These are phyloP conservation scores for Penicillium bovifimosum DNA, from an alignment of 495 filamentous ascomycete species.

Conservation along the genomic window DNA sequence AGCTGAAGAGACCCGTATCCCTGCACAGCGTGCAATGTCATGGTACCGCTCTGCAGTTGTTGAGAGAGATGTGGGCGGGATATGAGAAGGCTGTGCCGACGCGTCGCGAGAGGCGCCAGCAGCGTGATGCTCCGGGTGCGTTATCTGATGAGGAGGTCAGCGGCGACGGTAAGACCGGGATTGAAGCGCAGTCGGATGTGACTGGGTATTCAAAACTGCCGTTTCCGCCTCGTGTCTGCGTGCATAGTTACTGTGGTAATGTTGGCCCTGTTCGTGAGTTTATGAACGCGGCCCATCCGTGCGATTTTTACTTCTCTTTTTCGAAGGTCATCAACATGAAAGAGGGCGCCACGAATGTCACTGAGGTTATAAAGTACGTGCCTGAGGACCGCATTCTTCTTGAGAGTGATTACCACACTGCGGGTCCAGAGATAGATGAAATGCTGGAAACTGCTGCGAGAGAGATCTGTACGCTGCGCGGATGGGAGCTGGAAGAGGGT, in stretches of 20 bases:
- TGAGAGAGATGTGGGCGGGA: conserved; percentile 75
- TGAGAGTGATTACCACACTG: conserved; percentile 87
- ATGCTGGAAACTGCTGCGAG: conserved; percentile 67
- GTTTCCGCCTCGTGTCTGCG: conserved; percentile 85
- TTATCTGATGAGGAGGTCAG: conserved; percentile 32
- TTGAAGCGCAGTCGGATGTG: conserved; percentile 12
- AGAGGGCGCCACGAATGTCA: too few relatives aligned
- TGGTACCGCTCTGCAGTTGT: conserved; percentile 69
- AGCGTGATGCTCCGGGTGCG: conserved; percentile 30
- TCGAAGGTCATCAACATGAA: conserved; percentile 66
- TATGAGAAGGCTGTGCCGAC: conserved; percentile 67
- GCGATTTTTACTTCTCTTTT: conserved; percentile 82
- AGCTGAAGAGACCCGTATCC: conserved; percentile 73
- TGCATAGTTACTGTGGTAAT: conserved; percentile 91
- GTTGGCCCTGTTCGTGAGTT: conserved; percentile 73
- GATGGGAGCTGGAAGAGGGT: conserved; percentile 71
- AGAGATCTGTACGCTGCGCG: conserved; percentile 69
- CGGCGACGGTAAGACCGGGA: conserved; percentile 1
- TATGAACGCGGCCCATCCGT: conserved; percentile 65
- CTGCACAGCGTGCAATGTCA: conserved; percentile 91
- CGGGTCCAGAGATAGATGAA: conserved; percentile 77
- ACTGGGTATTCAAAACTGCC: conserved; percentile 36
- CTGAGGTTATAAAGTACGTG: conserved; percentile 63
- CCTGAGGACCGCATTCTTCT: conserved; percentile 75
- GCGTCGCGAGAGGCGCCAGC: conserved; percentile 51